These are phyloP conservation scores for Chalaropsis ovoidea DNA, from an alignment of 2,329 filamentous ascomycete species.

Conservation along the genomic window DNA sequence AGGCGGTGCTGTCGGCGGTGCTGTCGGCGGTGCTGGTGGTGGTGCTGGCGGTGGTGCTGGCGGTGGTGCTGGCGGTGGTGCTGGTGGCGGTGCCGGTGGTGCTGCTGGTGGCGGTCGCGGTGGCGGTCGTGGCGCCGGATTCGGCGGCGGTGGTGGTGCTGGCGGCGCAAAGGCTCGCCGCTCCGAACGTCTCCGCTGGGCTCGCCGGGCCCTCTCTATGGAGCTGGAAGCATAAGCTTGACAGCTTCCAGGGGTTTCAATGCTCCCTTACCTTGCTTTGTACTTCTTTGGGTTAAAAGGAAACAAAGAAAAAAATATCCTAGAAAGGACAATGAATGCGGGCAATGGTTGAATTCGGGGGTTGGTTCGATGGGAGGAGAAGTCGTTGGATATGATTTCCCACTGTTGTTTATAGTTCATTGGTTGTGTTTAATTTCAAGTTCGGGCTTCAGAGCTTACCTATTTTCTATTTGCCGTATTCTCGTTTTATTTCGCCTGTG, in stretches of 20 bases:
- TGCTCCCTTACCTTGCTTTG: conserved; percentile 4
- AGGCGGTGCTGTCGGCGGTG: neutral
- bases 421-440: neutral
- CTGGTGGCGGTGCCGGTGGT: neutral
- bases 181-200: conserved; percentile 21
- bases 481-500: too few species aligned
- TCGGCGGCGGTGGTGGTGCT: neutral
- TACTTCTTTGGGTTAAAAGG: neutral
- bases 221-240: conserved; percentile 18
- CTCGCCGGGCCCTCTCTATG: conserved; percentile 16
- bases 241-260: neutral
- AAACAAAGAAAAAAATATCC: neutral
- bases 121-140: neutral
- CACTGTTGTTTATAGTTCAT: neutral
- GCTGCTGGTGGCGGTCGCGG: neutral
- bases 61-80: neutral
- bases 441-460: neutral
- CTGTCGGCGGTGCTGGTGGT: neutral
- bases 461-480: too few species aligned
- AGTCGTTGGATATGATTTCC: neutral
- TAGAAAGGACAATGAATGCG: neutral
- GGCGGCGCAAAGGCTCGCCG: conserved; percentile 17
- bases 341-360: too few species aligned
- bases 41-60: too few species aligned
- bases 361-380: neutral